Base-by-base conservation (phyloP, 2,329 filamentous ascomycete species). In the Purpureocillium takamizusanense region DNA sequence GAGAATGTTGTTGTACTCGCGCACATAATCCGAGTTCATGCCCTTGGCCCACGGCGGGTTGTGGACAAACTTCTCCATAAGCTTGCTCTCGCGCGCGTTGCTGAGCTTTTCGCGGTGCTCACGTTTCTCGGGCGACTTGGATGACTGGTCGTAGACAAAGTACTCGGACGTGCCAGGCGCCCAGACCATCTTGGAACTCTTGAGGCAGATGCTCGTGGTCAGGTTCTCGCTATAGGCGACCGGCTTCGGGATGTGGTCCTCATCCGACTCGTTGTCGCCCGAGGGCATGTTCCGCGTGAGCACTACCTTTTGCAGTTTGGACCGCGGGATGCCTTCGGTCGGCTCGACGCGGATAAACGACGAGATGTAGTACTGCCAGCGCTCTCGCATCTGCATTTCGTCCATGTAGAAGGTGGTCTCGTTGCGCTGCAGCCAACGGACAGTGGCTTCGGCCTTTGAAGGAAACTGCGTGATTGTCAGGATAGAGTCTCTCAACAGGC, bases 331-430 rank as follows among this genome's bases (percentile, higher is more conserved):
- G 12, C 85, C 85, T 60, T 92, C 86, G 0, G 92, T 98, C 2
- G 86, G 85, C 53, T 95, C 87, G 17, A 89, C 76, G 46, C 87
- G 86, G 48, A 87, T 85, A 60, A 85, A 97, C 0, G 89, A 88
- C 14, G 90, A 89, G 41, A 95, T 86, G 57, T 98, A 98, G 65
- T 94, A 94, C 51, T 90, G 86, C 92, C 92, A 98, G 30, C 79
- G 74, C 45, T 87, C 81, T 40, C 82, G 81, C 36, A 81, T 76
- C 54, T 92, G 83, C 68, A 95, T 82, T 49, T 95, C 87, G 48
- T 94, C 86, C 53, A 83, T 82, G 50, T 92, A 88, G 57, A 95
- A 87, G 0, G 94, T 83, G 31, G 78, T 79, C 48, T 83, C 79
- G 36, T 82, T 77, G 37, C 75, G 71, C 49, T 78, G 76, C 36